These are phyloP conservation scores for Perkinsela sp. DNA, from an alignment of 208 protist genomes.

Conservation along the genomic window DNA sequence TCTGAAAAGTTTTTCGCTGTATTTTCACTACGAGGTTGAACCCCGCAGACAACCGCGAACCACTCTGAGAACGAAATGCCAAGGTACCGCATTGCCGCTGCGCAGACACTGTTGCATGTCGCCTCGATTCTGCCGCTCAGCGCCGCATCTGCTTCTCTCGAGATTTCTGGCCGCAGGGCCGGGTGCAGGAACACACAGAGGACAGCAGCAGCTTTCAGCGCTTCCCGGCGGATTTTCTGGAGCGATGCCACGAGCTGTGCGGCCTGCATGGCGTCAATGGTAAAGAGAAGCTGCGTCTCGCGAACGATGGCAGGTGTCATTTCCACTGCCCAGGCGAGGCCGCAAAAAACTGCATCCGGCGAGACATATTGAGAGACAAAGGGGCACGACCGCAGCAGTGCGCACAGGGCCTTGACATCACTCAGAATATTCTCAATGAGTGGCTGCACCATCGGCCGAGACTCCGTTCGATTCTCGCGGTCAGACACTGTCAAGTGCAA, in stretches of 20 bases:
- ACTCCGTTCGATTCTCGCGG: neutral
- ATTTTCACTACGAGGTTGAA: neutral
- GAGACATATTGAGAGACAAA: neutral
- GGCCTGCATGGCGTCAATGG: neutral
- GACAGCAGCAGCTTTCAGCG: neutral
- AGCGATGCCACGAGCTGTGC: neutral
- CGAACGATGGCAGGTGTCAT: neutral
- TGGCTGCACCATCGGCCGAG: neutral
- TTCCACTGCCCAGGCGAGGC: neutral
- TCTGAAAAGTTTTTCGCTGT: neutral
- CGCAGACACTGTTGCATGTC: neutral
- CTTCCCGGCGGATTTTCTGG: neutral
- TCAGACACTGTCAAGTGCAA: neutral
- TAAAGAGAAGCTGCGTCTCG: neutral
- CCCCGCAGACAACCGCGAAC: neutral
- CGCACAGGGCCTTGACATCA: neutral
- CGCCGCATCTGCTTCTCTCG: neutral
- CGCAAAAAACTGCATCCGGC: neutral
- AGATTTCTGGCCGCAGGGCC: neutral
- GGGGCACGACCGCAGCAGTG: neutral
- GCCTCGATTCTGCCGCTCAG: neutral
- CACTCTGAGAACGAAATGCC: neutral
- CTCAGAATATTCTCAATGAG: neutral
- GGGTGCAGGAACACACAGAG: neutral
- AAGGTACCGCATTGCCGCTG: neutral